Evolutionary conservation across 495 filamentous ascomycete species (phyloP), one percentile per base, ranked within the genome.

Genomic region (Penicillium canariense): DNA sequence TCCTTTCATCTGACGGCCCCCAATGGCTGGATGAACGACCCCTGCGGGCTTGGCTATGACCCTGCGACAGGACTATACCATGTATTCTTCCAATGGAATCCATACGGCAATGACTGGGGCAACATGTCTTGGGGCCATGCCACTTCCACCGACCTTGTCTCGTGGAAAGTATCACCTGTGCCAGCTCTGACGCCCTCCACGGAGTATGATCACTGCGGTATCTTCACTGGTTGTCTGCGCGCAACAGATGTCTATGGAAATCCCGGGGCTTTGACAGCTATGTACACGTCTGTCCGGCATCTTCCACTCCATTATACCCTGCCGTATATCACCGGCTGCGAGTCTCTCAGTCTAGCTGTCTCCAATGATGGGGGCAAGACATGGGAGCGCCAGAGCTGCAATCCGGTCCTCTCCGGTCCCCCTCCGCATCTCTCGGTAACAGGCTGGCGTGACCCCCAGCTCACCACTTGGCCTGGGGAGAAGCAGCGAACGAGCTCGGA

Each of bases 11-110:
- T 85, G 34, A 67, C 68, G 5, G 77, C 81, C 5, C 75, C 79
- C 5, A 63, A 64, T 43, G 78, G 77, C 23, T 84, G 80, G 79
- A 67, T 81, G 68, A 83, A 84, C 52, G 81, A 84, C 28, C 81
- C 82, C 5, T 82, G 79, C 49, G 80, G 76, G 8, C 62, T 78
- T 17, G 75, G 79, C 48, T 84, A 82, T 44, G 80, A 84, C 55
- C 77, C 77, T 12, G 55, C 54, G 15, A 76, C 71, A 5, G 61
- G 65, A 10, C 46, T 62, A 7, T 76, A 77, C 47, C 75, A 79
- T 38, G 27, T 77, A 7, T 70, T 66, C 40, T 78, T 73, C 56
- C 76, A 79, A 64, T 79, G 73, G 69, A 79, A 79, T 45, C 75
- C 76, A 0, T 63, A 65, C 14, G 71, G 56, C 5, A 75, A 75